Conservation (phyloP, 1,139 yeast genomes). For the Yueomyces sp. region DNA sequence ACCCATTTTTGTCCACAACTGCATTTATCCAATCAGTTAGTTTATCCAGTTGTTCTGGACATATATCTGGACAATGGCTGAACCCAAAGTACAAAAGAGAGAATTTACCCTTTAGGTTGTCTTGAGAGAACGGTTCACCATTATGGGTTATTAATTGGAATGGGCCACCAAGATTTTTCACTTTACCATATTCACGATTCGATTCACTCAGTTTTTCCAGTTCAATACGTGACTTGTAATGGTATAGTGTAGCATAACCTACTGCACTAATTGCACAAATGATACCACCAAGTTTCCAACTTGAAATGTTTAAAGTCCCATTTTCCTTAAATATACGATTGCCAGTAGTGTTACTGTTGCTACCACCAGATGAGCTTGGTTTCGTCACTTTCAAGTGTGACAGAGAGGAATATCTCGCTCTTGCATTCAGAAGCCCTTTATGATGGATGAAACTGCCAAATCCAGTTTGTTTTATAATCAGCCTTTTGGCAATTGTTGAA, state of each 20-base stretch:
- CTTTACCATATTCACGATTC: constrained; percentile 64
- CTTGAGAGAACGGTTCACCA: constrained; percentile 61
- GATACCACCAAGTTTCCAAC: background rate
- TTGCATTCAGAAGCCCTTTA: too few relatives aligned
- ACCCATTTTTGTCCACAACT: constrained; percentile 40
- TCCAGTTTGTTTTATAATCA: too few relatives aligned
- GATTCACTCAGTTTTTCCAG: constrained; percentile 70
- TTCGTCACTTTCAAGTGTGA: background rate
- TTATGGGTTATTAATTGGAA: constrained; percentile 60
- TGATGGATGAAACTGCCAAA: too few relatives aligned
- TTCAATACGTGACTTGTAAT: constrained; percentile 44
- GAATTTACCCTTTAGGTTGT: constrained; percentile 65
- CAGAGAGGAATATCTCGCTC: background rate
- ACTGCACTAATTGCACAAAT: background rate
- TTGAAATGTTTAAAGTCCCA: background rate
- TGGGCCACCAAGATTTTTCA: constrained; percentile 85
- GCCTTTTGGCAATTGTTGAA: too few relatives aligned
- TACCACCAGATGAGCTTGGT: background rate
- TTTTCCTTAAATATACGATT: background rate
- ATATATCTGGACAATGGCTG: constrained; percentile 94
- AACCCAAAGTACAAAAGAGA: constrained; percentile 84
- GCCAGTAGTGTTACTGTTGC: background rate
- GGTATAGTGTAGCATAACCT: background rate
- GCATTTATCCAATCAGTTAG: constrained; percentile 65
- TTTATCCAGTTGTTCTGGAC: constrained; percentile 94